phyloP scores from a whole-genome alignment of 345 rosid genomes.

The Salix suchowensis region DNA sequence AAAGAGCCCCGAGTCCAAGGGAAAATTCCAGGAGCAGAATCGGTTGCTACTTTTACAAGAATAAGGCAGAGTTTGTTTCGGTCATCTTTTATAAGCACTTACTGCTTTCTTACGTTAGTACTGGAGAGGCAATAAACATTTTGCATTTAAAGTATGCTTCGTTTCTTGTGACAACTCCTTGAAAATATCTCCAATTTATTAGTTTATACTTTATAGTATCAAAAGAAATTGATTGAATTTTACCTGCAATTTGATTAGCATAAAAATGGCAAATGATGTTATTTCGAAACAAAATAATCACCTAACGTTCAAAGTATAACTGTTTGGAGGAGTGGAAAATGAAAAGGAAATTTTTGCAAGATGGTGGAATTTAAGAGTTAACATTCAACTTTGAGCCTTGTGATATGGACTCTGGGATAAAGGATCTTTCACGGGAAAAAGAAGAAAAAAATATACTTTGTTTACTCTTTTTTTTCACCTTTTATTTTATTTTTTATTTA shows the following conservation, averaged over 20 bases:
- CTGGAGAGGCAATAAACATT: background rate
- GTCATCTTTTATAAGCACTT: background rate
- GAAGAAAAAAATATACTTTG: no score
- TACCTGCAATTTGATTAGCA: no score
- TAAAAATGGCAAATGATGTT: no score
- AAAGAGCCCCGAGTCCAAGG: slow-evolving; percentile 55
- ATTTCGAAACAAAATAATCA: background rate
- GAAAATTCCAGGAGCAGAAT: slow-evolving; percentile 46
- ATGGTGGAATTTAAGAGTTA: no score
- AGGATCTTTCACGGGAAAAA: no score
- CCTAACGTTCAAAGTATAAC: background rate
- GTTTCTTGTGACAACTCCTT: background rate
- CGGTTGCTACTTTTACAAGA: slow-evolving; percentile 38
- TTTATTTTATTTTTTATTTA: no score
- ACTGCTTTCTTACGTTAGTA: background rate
- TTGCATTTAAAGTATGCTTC: background rate
- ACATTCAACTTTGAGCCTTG: no score
- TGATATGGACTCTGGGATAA: no score
- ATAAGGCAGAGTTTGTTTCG: slow-evolving; percentile 15
- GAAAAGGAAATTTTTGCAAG: background rate
- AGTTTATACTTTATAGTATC: background rate
- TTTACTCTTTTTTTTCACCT: no score
- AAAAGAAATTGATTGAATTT: no score
- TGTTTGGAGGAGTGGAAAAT: background rate
- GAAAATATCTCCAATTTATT: background rate